These are phyloP conservation scores for Coemansia sp. DNA, from an alignment of 192 early-diverging fungal species.

Conservation along the genomic window DNA sequence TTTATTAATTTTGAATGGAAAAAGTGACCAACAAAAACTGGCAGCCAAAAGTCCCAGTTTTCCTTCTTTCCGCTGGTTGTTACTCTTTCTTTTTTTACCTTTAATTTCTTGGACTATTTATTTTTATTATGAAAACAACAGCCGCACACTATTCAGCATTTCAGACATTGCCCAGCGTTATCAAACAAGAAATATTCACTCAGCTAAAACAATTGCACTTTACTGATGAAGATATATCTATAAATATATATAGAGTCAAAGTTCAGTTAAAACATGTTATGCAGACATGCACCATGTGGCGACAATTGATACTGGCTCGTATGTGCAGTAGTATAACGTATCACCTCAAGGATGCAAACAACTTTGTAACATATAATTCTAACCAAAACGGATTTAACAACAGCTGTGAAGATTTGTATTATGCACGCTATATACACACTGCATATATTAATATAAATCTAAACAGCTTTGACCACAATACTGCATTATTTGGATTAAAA, in stretches of 20 bases:
- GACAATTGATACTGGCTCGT: background rate
- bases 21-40: no score
- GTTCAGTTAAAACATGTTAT: background rate
- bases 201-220: background rate
- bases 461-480: no score
- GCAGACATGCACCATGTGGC: background rate
- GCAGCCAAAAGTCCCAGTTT: no score
- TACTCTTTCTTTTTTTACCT: background rate
- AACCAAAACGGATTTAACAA: background rate
- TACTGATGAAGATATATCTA: background rate
- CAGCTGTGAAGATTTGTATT: background rate
- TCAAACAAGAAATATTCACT: background rate
- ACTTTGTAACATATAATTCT: background rate
- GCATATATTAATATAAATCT: no score
- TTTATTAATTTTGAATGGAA: no score
- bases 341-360: background rate
- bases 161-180: background rate
- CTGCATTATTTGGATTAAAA: no score
- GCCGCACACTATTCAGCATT: background rate
- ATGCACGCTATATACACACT: background rate
- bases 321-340: background rate
- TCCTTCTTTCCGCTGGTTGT: no score
- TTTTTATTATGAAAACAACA: background rate
- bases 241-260: background rate
- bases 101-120: background rate